Evolutionary conservation across 805 yeast species (phyloP).

Genomic region (Cyberlindnera galapagoensis): DNA sequence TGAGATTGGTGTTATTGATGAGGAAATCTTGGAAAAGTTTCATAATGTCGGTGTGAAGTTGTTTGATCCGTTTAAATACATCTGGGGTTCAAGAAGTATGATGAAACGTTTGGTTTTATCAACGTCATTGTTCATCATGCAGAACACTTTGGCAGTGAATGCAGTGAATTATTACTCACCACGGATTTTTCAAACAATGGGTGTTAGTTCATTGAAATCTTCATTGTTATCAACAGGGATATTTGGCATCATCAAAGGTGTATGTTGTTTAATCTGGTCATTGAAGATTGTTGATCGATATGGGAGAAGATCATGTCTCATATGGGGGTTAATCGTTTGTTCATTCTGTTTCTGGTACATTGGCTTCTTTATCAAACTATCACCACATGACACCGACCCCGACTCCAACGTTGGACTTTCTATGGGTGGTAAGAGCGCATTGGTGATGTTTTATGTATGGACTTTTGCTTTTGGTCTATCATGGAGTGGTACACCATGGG

Average conservation of each 20-base stretch:
- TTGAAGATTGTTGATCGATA: constrained; percentile 10
- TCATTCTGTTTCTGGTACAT: constrained; percentile 13
- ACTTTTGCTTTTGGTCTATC: constrained; percentile 13
- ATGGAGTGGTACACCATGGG: constrained; percentile 18
- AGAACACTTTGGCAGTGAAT: constrained; percentile 42
- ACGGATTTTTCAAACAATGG: constrained; percentile 42
- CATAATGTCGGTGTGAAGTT: constrained; percentile 28
- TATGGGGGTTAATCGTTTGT: constrained; percentile 10
- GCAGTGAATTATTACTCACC: constrained; percentile 49
- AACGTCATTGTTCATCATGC: constrained; percentile 34
- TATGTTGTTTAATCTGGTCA: constrained; percentile 10
- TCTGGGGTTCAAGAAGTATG: constrained; percentile 25
- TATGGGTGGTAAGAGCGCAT: constrained; percentile 5
- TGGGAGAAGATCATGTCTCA: constrained; percentile 13
- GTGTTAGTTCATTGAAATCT: constrained; percentile 37
- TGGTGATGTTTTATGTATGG: constrained; percentile 17
- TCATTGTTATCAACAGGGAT: constrained; percentile 45
- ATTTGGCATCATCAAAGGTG: constrained; percentile 41
- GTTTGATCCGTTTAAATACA: constrained; percentile 31
- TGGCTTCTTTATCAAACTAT: constrained; percentile 13
- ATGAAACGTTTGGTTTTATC: constrained; percentile 32
- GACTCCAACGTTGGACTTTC: constrained; percentile 7
- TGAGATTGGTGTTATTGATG: constrained; percentile 29
- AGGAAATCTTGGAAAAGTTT: constrained; percentile 16
- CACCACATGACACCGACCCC: neutral